Evolutionary conservation across 2,329 filamentous ascomycete genomes (phyloP).

Genomic region (Monilinia fructicola): DNA sequence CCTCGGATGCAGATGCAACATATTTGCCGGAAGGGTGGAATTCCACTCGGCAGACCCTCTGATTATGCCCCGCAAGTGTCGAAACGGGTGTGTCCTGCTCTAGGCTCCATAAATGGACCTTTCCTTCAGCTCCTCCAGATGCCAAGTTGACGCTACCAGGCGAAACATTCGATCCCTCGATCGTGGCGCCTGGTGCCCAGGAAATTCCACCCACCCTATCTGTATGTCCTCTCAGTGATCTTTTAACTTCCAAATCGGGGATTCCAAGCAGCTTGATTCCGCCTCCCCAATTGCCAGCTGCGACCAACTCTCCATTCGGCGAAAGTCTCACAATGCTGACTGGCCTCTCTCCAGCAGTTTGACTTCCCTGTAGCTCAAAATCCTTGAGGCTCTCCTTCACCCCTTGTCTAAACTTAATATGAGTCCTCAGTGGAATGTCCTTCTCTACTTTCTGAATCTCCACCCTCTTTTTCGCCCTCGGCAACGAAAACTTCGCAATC

Average conservation of each 20-base stretch:
- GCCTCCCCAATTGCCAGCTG: slow-evolving; percentile 90
- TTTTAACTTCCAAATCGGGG: slow-evolving; percentile 75
- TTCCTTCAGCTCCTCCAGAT: slow-evolving; percentile 84
- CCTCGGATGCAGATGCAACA: slow-evolving; percentile 88
- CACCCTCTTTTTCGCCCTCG: slow-evolving; percentile 74
- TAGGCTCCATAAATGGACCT: slow-evolving; percentile 87
- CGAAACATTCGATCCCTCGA: slow-evolving; percentile 69
- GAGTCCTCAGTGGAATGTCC: slow-evolving; percentile 79
- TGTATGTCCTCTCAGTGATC: slow-evolving; percentile 76
- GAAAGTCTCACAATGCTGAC: slow-evolving; percentile 91
- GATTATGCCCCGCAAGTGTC: slow-evolving; percentile 78
- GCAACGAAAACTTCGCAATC: slow-evolving; percentile 81
- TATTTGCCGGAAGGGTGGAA: slow-evolving; percentile 92
- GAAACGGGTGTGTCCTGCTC: slow-evolving; percentile 80
- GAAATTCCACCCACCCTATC: slow-evolving; percentile 87
- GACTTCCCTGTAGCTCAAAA: slow-evolving; percentile 90
- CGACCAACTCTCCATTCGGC: slow-evolving; percentile 78
- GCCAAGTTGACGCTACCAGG: slow-evolving; percentile 77
- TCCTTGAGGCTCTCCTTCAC: slow-evolving; percentile 79
- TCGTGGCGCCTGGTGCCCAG: slow-evolving; percentile 82
- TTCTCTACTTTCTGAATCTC: slow-evolving; percentile 78
- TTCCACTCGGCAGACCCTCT: slow-evolving; percentile 86
- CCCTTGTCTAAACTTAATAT: slow-evolving; percentile 87
- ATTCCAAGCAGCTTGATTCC: slow-evolving; percentile 83
- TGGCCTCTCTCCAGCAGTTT: slow-evolving; percentile 86